These are phyloP conservation scores for Mycena albidolilacea DNA, from an alignment of 768 basidiomycete species.

Conservation along the genomic window DNA sequence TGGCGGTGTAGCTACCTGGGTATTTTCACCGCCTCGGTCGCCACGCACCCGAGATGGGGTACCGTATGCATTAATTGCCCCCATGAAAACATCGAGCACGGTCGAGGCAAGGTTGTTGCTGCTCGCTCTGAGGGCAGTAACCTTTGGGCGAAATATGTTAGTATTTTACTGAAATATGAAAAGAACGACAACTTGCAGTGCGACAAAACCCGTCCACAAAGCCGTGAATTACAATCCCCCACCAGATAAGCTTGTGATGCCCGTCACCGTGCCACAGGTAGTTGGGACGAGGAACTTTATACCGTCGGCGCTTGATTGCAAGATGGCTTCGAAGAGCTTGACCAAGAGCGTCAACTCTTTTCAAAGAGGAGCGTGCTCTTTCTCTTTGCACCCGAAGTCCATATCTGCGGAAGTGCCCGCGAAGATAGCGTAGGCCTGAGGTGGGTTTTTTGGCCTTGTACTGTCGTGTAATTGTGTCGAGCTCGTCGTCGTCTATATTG, in stretches of 20 bases:
- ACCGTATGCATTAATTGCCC: conserved; percentile 37
- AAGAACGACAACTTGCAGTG: neutral
- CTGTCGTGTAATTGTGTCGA: neutral
- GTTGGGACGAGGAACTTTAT: conserved; percentile 3
- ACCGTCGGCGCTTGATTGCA: neutral
- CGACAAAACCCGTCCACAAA: conserved; percentile 23
- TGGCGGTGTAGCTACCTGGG: conserved; percentile 42
- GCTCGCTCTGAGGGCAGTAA: conserved; percentile 39
- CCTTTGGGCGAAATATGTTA: neutral
- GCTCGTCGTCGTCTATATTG: conserved; percentile 6
- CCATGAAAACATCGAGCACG: conserved; percentile 38
- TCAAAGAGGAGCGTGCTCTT: neutral
- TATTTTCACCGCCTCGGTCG: conserved; percentile 48
- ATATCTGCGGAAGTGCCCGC: conserved; percentile 2
- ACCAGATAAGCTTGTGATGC: conserved; percentile 4
- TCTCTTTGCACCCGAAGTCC: neutral
- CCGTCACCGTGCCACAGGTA: conserved; percentile 18
- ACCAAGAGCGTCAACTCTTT: neutral
- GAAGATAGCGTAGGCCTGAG: conserved; percentile 9
- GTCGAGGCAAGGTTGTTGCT: conserved; percentile 38
- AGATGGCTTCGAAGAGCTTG: conserved; percentile 11
- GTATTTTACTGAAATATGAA: neutral
- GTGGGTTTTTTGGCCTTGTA: conserved; percentile 18
- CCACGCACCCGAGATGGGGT: conserved; percentile 8
- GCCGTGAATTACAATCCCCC: conserved; percentile 24